These are phyloP conservation scores for Colletotrichum lupini DNA, from an alignment of 2,329 filamentous ascomycete genomes.

Conservation along the genomic window DNA sequence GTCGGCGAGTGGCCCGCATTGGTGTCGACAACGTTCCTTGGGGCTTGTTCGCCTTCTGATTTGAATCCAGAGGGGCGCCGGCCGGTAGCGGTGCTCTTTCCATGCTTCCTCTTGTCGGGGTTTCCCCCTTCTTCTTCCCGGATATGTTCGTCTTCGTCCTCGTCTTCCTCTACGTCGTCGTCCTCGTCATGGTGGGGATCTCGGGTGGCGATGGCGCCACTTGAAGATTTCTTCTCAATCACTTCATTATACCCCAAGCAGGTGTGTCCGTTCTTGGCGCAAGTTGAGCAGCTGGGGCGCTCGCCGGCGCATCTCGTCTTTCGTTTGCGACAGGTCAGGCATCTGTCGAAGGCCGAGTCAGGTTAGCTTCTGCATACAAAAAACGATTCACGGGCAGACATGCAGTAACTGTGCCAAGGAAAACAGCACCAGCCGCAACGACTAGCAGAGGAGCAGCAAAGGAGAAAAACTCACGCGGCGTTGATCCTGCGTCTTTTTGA, in stretches of 20 bases:
- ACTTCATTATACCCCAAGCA: constrained; percentile 75
- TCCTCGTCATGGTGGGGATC: constrained; percentile 40
- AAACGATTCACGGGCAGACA: constrained; percentile 19
- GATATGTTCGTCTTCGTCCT: constrained; percentile 51
- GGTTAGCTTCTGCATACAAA: constrained; percentile 10
- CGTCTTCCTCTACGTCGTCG: constrained; percentile 44
- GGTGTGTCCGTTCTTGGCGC: constrained; percentile 75
- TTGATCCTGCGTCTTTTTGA: constrained; percentile 83
- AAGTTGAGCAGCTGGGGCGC: constrained; percentile 78
- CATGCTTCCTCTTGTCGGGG: constrained; percentile 44
- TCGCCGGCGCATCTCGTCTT: constrained; percentile 82
- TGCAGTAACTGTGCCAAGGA: background rate
- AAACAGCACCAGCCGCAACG: background rate
- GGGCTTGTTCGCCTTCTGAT: background rate
- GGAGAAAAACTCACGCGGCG: constrained; percentile 71
- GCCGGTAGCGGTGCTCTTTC: constrained; percentile 39
- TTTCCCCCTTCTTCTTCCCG: constrained; percentile 51
- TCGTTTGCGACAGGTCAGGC: constrained; percentile 78
- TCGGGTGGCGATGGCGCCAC: constrained; percentile 27
- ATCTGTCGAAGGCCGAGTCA: constrained; percentile 53
- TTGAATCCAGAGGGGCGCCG: constrained; percentile 3
- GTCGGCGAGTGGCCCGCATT: constrained; percentile 14
- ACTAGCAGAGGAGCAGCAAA: background rate
- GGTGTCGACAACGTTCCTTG: constrained; percentile 12
- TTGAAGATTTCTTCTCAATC: constrained; percentile 53